Conservation (phyloP, 1,139 yeast species). For the Cylindricascospora bacillispora region DNA sequence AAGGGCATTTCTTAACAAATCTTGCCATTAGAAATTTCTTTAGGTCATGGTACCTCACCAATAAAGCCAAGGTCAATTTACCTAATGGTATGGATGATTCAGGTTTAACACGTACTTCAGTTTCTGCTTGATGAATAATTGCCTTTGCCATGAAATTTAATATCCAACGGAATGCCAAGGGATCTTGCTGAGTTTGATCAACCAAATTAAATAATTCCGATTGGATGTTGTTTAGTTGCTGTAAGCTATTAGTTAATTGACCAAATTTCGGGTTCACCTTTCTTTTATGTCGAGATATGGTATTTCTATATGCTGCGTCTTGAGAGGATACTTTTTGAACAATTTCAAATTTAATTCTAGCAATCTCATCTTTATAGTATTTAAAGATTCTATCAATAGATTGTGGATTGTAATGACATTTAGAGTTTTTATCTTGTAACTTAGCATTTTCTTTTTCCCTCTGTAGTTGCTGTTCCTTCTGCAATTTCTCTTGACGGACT, state of each 20-base stretch:
- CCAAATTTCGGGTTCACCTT: constrained; percentile 83
- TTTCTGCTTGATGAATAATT: constrained; percentile 80
- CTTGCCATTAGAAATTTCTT: constrained; percentile 62
- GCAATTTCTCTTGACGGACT: constrained; percentile 8
- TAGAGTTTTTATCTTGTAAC: constrained; percentile 5
- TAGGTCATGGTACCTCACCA: constrained; percentile 51
- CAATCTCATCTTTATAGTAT: constrained; percentile 44
- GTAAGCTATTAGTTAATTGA: constrained; percentile 62
- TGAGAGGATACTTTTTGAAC: constrained; percentile 37
- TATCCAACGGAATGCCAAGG: constrained; percentile 54
- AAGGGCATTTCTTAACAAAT: constrained; percentile 83
- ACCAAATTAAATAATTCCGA: constrained; percentile 40
- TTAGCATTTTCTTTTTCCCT: constrained; percentile 5
- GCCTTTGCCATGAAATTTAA: constrained; percentile 77
- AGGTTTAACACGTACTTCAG: constrained; percentile 76
- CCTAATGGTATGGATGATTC: constrained; percentile 75
- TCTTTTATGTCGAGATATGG: constrained; percentile 40
- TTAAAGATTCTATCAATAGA: constrained; percentile 35
- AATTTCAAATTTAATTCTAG: constrained; percentile 45
- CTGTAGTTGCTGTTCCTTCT: constrained; percentile 7
- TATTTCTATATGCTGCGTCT: constrained; percentile 31
- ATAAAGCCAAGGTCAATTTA: constrained; percentile 41
- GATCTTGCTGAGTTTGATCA: constrained; percentile 32
- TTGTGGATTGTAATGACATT: constrained; percentile 27
- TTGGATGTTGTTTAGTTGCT: constrained; percentile 44